Conservation (phyloP, 306 rosid species). For the Purshia tridentata region DNA sequence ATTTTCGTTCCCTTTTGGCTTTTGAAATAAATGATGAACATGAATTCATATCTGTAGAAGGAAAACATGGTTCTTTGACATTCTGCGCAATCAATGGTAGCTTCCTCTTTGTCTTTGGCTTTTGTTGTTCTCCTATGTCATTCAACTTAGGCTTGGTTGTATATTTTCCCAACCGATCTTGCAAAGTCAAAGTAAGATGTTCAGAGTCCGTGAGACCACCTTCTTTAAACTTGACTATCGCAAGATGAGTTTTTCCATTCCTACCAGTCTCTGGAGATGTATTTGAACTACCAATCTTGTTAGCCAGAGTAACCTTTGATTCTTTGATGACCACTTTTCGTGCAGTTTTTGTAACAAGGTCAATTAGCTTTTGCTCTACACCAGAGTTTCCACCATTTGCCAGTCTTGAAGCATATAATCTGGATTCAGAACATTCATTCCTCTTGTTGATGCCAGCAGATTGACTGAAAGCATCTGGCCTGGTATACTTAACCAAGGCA, state of each 20-base stretch:
- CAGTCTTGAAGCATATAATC: conserved; percentile 11
- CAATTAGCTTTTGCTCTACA: conserved; percentile 40
- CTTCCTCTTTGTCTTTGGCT: conserved; percentile 34
- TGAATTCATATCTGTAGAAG: conserved; percentile 24
- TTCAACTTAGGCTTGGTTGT: too few species aligned
- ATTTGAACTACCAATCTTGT: conserved; percentile 30
- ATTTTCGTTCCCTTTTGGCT: conserved; percentile 40
- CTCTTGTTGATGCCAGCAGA: conserved; percentile 37
- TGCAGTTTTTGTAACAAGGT: conserved; percentile 32
- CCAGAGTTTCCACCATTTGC: conserved; percentile 35
- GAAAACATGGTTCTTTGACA: conserved; percentile 22
- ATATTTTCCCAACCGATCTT: too few species aligned
- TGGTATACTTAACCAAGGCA: conserved; percentile 31
- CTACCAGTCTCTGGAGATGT: conserved; percentile 21
- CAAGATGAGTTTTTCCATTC: conserved; percentile 20
- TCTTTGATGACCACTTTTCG: conserved; percentile 35
- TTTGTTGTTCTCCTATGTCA: conserved; percentile 3
- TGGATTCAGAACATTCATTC: conserved; percentile 30
- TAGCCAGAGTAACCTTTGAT: conserved; percentile 33
- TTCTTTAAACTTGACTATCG: conserved; percentile 6
- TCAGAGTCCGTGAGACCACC: background rate
- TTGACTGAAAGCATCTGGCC: conserved; percentile 30
- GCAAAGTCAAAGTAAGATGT: too few species aligned
- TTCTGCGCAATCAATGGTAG: conserved; percentile 19
- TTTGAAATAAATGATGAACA: conserved; percentile 22